Conservation (phyloP, 257 asterid species). For the Mitragyna speciosa region DNA sequence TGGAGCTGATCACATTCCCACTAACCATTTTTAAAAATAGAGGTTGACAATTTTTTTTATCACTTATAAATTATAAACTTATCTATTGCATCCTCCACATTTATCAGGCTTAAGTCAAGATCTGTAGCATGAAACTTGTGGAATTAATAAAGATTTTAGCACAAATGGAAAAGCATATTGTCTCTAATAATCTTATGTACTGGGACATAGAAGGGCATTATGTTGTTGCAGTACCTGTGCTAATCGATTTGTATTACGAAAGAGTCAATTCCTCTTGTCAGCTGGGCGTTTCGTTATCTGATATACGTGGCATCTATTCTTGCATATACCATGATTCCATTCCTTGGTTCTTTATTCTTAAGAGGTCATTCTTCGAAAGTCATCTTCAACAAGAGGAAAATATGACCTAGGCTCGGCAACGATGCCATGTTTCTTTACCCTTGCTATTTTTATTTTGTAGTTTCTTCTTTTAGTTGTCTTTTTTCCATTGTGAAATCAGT, state of each 20-base stretch:
- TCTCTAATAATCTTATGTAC: not conserved
- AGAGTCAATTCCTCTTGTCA: not conserved
- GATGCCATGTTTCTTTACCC: too few species aligned
- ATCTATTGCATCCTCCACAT: not conserved
- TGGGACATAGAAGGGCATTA: not conserved
- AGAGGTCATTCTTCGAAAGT: not conserved
- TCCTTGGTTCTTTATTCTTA: too few species aligned
- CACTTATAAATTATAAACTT: not conserved
- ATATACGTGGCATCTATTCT: not conserved
- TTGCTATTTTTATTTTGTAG: not conserved
- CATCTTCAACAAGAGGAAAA: not conserved
- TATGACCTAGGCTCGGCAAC: not conserved
- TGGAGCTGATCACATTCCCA: not conserved
- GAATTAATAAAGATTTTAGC: not conserved
- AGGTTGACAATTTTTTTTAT: not conserved
- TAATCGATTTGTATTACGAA: not conserved
- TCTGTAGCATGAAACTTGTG: not conserved
- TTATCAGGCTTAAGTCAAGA: not conserved
- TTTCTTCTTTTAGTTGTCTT: not conserved
- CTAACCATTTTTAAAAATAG: too few species aligned
- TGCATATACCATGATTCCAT: too few species aligned
- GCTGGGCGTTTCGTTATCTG: not conserved
- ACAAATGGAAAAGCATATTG: not conserved
- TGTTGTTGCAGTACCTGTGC: not conserved
- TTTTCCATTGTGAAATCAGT: not conserved